Evolutionary conservation across 2,329 filamentous ascomycete species (phyloP), one percentile per base, ranked within the genome.

Genomic region (Diatrype stigma): DNA sequence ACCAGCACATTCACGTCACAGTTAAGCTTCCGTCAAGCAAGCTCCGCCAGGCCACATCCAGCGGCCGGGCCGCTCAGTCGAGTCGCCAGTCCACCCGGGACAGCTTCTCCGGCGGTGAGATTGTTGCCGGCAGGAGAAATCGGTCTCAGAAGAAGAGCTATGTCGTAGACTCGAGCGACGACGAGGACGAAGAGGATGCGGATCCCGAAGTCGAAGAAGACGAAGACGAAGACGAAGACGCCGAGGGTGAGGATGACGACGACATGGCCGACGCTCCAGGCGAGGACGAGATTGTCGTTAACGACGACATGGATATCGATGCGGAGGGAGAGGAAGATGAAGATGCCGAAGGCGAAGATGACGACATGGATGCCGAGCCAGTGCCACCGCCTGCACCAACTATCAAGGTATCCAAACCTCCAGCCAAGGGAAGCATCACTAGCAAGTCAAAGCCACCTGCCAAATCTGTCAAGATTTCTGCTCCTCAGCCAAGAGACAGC

Each of bases 91-190:
- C 54, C 51, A 61, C 64, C 46, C 63, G 67, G 35, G 70, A 72
- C 21, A 63, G 63, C 42, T 76, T 76, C 48, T 68, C 68, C 22
- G 73, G 71, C 22, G 72, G 73, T 28, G 73, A 78, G 58, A 76
- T 79, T 46, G 63, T 78, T 17, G 68, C 73, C 23, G 74, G 76
- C 35, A 79, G 78, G 59, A 73, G 80, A 46, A 80, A 77, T 51
- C 74, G 79, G 8, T 77, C 76, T 6, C 73, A 72, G 17, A 80
- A 81, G 67, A 83, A 82, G 68, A 82, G 75, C 57, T 84, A 84
- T 49, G 77, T 82, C 34, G 77, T 84, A 22, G 80, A 82, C 54
- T 80, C 77, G 35, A 73, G 72, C 56, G 70, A 67, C 8, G 72
- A 73, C 30, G 70, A 69, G 16, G 65, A 64, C 21, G 70, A 70